Base-by-base conservation (phyloP, 2,329 filamentous ascomycete genomes). In the Pseudogymnoascus sp. region DNA sequence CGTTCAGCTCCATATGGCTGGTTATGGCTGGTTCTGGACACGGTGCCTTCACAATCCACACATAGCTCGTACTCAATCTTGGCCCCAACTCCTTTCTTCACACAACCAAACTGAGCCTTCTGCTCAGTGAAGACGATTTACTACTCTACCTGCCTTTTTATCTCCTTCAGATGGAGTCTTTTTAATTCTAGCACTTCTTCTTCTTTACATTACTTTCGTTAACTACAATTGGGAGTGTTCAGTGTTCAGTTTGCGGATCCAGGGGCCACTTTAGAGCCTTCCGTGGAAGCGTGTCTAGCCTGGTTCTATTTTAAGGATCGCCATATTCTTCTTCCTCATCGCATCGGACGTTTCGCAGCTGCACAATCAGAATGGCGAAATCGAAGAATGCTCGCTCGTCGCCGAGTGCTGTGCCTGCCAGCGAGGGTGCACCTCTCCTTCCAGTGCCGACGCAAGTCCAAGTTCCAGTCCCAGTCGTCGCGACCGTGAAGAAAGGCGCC, bases 401-500 rank as follows among this genome's bases (percentile, higher is more conserved):
- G 16, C 21, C 62, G 43, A 37, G 62, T 36, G 36, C 46, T 5
- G 46, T 40, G 37, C 2, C 37, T n/a, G 8, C 18, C 34, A 16
- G 16, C 34, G 34, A 60, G 21, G 59, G 59, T 60, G 34, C 34
- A 60, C 18, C 37, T 60, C 59, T 60, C 14, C 4, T 60, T 37
- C 49, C 43, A 11, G 46, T 37, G 49, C 21, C 25, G 18, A 56
- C 46, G n/a, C 25, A 56, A 31, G 46, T 56, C n/a, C 25, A 11
- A 18, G 46, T 56, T n/a, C 11, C 42, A 14, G 21, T 38, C n/a
- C 42, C 42, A 14, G 11, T 34, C 46, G 43, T 16, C 43, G 25
- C 25, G 46, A 56, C 46, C 46, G 46, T 16, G 6, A 56, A 64
- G 63, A 37, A 63, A 18, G 34, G 49, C 40, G 21, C 1, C 69